These are phyloP conservation scores for Dactylorhiza incarnata DNA, from an alignment of 106 monocot genomes.

Conservation along the genomic window DNA sequence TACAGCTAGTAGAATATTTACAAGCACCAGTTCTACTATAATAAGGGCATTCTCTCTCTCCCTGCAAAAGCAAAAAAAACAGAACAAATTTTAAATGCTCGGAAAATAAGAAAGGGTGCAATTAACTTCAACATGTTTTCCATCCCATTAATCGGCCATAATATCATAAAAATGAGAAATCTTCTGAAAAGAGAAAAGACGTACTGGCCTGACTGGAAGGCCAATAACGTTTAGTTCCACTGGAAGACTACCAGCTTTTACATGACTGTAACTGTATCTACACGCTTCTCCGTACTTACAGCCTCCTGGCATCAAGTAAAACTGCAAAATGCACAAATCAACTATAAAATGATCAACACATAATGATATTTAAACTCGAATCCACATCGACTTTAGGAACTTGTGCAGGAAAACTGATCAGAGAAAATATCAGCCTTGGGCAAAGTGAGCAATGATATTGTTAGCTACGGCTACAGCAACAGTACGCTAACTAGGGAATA, in stretches of 20 bases:
- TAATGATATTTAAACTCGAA: too few species aligned
- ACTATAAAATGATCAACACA: not conserved
- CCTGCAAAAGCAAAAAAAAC: not conserved
- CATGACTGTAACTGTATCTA: slow-evolving; percentile 38
- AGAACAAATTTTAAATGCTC: not conserved
- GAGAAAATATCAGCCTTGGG: too few species aligned
- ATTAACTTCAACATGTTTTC: not conserved
- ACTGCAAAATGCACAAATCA: slow-evolving; percentile 32
- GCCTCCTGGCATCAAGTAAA: slow-evolving; percentile 38
- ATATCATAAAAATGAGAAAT: not conserved
- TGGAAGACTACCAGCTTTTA: slow-evolving; percentile 22
- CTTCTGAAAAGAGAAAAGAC: not conserved
- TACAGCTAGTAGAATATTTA: not conserved
- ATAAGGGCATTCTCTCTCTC: slow-evolving; percentile 1
- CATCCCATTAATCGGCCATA: not conserved
- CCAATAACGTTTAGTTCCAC: slow-evolving; percentile 6
- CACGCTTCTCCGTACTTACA: slow-evolving; percentile 62
- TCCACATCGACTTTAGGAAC: too few species aligned
- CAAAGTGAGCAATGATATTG: too few species aligned
- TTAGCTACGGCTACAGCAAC: too few species aligned
- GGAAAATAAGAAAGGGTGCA: not conserved
- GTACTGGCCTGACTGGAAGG: slow-evolving; percentile 2
- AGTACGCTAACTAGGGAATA: too few species aligned
- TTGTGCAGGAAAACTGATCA: too few species aligned
- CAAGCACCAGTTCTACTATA: not conserved